Conservation (phyloP, 805 yeast species). For the Torulaspora franciscae region DNA sequence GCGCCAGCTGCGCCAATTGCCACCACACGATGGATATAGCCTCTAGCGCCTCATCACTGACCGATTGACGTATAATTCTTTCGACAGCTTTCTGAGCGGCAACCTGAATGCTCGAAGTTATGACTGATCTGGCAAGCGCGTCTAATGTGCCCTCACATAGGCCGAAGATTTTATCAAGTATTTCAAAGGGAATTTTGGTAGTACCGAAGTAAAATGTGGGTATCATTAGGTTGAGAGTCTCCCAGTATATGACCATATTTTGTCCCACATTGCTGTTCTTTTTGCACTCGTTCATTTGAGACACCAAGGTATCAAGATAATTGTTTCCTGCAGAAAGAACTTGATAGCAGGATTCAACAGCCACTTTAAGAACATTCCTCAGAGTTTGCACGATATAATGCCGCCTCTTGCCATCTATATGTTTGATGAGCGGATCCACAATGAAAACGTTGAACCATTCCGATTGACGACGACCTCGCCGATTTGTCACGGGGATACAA, state of each 20-base stretch:
- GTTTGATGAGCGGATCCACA: conserved; percentile 10
- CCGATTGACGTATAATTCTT: neutral
- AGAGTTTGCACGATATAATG: conserved; percentile 17
- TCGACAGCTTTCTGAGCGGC: neutral
- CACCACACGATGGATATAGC: conserved; percentile 19
- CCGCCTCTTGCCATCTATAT: conserved; percentile 5
- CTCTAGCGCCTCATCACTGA: conserved; percentile 4
- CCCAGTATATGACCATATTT: conserved; percentile 9
- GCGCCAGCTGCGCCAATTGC: conserved; percentile 10
- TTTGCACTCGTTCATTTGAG: conserved; percentile 9
- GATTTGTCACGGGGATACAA: conserved; percentile 31
- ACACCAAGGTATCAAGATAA: neutral
- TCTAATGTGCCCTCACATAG: conserved; percentile 4
- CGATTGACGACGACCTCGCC: conserved; percentile 20
- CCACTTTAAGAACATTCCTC: conserved; percentile 13
- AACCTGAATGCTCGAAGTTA: conserved; percentile 4
- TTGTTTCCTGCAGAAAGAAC: neutral
- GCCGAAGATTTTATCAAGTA: conserved; percentile 7
- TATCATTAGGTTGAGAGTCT: conserved; percentile 9
- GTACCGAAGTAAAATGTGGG: conserved; percentile 8
- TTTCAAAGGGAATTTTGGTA: conserved; percentile 2
- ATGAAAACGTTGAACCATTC: conserved; percentile 13
- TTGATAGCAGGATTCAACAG: neutral
- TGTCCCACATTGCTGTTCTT: neutral
- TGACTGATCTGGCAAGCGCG: neutral